Percentiles rank a stretch among this genome's conserved stretches.
phyloP scores from a whole-genome alignment of 2,329 filamentous ascomycete genomes.

The Paracamarosporium sp. region DNA sequence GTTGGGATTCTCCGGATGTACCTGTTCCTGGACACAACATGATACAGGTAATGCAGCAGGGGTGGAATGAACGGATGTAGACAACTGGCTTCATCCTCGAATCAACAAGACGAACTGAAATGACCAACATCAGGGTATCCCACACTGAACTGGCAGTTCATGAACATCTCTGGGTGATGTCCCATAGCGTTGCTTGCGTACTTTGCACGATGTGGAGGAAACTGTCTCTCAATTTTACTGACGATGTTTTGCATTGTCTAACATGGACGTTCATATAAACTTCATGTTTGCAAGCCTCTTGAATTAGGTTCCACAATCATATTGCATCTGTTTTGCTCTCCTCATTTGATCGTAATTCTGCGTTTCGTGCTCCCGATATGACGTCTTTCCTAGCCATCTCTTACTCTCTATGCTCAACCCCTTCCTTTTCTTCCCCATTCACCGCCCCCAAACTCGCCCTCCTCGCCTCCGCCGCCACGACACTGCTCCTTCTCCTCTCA shows the following conservation, averaged over 20 bases:
- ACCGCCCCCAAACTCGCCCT: background rate
- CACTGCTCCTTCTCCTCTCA: slow-evolving; percentile 36
- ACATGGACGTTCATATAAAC: background rate
- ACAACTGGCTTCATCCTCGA: background rate
- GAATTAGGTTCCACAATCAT: background rate
- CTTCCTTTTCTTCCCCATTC: background rate
- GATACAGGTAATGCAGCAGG: slow-evolving; percentile 2
- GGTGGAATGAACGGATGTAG: background rate
- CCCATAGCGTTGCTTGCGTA: background rate
- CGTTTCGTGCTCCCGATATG: background rate
- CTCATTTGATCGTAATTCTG: background rate
- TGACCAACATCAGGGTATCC: background rate
- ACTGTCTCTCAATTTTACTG: background rate
- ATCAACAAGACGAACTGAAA: background rate
- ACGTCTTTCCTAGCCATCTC: background rate
- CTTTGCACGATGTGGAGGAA: background rate
- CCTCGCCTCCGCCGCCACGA: slow-evolving; percentile 8
- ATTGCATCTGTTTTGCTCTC: background rate
- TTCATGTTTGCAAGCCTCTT: too few species aligned
- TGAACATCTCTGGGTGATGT: background rate
- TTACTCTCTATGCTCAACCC: slow-evolving; percentile 7
- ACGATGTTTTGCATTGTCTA: background rate
- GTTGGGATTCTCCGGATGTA: background rate
- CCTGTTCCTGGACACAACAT: slow-evolving; percentile 5
- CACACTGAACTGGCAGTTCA: background rate